Base-by-base conservation (phyloP, 108 stramenopile genomes). In the Cylindrotheca closterium region DNA sequence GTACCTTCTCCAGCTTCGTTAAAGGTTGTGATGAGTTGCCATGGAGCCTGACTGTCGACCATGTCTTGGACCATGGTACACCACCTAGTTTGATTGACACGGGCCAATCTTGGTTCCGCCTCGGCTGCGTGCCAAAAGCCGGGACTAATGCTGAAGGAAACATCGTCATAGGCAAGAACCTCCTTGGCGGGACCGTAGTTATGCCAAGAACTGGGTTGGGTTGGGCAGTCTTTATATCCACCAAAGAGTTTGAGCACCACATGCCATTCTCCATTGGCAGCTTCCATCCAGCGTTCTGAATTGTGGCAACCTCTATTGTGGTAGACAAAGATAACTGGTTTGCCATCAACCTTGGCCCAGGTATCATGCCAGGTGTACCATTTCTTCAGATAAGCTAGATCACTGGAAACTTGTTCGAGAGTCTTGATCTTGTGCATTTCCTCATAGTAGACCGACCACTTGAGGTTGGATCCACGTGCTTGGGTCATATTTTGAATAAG, bases 1-100 rank as follows among this genome's bases (percentile, higher is more conserved):
- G 70, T 71, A 28, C 70, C 70, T 32, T 71, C 70, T 19, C 70
- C 70, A 52, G 51, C 50, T 47, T 71, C 70, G 42, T 71, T 71
- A 50, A 71, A 71, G 3, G 70, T 61, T 22, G 58, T 59, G 2
- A 71, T 37, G 8, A 71, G 61, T 17, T 71, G 61, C 70, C 70
- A 71, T 19, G 24, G 30, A 7, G 12, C 34, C 1, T 55, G 30
- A 37, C 61, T 71, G 10, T 46, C 22, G 18, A 50, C 51, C 70
- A 71, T 71, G 27, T 62, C 24, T n/a, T 17, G 15, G 33, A 71
- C 70, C 23, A 32, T 52, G 17, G 25, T n/a, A 30, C 55, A 55
- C 18, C 52, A 71, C 21, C 21, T 17, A 30, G 19, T 42, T 12
- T 17, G 8, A 31, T 28, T 25, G 1, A 63, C 34, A 27, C 70